Conservation (phyloP, 257 asterid genomes). For the Solanum sejunctum region DNA sequence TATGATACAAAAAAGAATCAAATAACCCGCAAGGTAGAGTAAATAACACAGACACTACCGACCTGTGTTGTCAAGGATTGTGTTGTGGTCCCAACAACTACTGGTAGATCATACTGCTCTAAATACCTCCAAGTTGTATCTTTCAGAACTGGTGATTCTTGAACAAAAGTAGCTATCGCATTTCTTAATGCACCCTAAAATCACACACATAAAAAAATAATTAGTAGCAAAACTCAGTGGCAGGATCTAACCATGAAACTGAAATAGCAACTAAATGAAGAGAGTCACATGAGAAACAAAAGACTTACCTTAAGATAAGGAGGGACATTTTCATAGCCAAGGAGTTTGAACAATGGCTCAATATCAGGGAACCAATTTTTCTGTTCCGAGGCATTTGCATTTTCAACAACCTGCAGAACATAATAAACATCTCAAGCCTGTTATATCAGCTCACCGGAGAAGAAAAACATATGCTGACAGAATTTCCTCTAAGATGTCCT, state of each 20-base stretch:
- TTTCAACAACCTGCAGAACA: constrained; percentile 60
- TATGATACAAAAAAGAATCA: not conserved
- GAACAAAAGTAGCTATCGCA: constrained; percentile 72
- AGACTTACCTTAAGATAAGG: constrained; percentile 87
- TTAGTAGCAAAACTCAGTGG: constrained; percentile 9
- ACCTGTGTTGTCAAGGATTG: constrained; percentile 74
- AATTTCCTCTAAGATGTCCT: not conserved
- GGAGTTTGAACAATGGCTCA: constrained; percentile 94
- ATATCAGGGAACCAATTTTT: constrained; percentile 95
- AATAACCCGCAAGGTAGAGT: not conserved
- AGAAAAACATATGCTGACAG: not conserved
- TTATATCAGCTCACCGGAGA: not conserved
- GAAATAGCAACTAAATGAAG: not conserved
- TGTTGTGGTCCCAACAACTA: constrained; percentile 59
- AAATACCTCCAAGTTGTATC: constrained; percentile 85
- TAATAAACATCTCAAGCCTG: not conserved
- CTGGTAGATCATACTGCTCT: constrained; percentile 95
- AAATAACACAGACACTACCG: not conserved
- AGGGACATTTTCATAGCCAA: constrained; percentile 92
- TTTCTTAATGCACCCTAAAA: constrained; percentile 78
- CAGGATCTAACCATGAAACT: not conserved
- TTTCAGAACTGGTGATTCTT: constrained; percentile 68
- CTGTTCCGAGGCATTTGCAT: constrained; percentile 67
- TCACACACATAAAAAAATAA: constrained; percentile 3
- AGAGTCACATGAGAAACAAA: not conserved